Base-by-base conservation (phyloP, 2,329 filamentous ascomycete species). In the Penicillium griseofulvum region DNA sequence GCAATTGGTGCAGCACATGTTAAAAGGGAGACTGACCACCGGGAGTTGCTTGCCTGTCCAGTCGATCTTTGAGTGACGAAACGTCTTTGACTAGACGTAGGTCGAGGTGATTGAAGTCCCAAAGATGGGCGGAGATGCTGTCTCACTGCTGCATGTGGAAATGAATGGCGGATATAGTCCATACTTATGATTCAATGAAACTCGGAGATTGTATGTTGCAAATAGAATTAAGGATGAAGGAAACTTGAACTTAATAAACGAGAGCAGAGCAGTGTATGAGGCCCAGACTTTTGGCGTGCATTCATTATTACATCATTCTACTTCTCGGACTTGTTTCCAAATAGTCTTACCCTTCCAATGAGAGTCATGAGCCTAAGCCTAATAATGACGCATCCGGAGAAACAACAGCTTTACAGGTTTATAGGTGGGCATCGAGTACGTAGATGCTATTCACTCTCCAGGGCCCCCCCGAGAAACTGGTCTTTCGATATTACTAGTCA, bases 251-350 rank as follows among this genome's bases (percentile, higher is more conserved):
- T 28, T 8, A 16, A n/a, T 36, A 24, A 19, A 16, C 7, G n/a
- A n/a, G n/a, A n/a, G n/a, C n/a, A 11, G 8, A 44, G 5, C 22
- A 17, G 24, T 22, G 17, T 29, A 52, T 37, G 14, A 38, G 12
- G 17, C 7, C 10, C 14, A 12, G 14, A 38, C 1, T 8, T n/a
- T 16, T 16, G 17, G 17, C 16, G 33, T 47, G 42, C 14, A 38
- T 31, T 52, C 42, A 52, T 39, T 17, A 6, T 52, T 47, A 52
- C 49, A 26, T 52, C 49, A 52, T 47, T 17, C 5, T 10, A 34
- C 28, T 6, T 33, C 19, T 9, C 48, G 17, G 28, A 31, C 14
- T 43, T 33, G 19, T 17, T 43, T 43, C 26, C 37, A 49, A 24
- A 43, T 1, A 42, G 22, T 22, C 22, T 22, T 22, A 22, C 22